Base-by-base conservation (phyloP, 2,329 filamentous ascomycete species). In the Lomentospora prolificans region DNA sequence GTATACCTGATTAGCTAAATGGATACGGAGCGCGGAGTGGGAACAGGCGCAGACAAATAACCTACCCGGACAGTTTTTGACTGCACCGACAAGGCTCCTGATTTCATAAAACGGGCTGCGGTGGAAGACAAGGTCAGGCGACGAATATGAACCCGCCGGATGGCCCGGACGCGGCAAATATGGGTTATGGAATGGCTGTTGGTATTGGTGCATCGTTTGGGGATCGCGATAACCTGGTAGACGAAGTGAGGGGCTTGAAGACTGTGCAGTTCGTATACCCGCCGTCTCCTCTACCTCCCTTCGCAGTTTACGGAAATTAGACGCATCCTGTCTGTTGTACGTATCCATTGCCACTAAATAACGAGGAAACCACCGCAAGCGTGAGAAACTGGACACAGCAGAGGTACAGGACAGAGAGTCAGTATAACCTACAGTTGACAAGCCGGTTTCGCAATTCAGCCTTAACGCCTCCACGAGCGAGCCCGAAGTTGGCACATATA, bases 21-120 rank as follows among this genome's bases (percentile, higher is more conserved):
- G 64, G 19, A 55, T 53, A 48, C 41, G 53, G 50, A 46, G 14
- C 25, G 12, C 12, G 24, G 22, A 22, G 12, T 30, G 39, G 55
- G 52, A 46, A 28, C 24, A 51, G 48, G 48, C 14, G 33, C 7
- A 8, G 25, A 3, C 50, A 54, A 10, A 50, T 48, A n/a, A 4
- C 81, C 66, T 76, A 91, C 91, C 79, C 68, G 92, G 88, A 60
- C 90, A 88, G 56, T 82, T 79, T 44, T 82, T 77, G 17, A 85
- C 73, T 6, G 77, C 72, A 4, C 88, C 82, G 4, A 96, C 70
- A 27, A 82, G 77, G 55, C 82, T 75, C 50, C 84, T 67, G 30
- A 92, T 76, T 9, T 81, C 80, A 65, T 92, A 96, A 69, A 96
- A 99, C 0, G 94, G 92, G 64, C 90, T 96, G 3, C 82, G 69